Conservation (phyloP, 257 asterid species). For the Forsythia viridissima region DNA sequence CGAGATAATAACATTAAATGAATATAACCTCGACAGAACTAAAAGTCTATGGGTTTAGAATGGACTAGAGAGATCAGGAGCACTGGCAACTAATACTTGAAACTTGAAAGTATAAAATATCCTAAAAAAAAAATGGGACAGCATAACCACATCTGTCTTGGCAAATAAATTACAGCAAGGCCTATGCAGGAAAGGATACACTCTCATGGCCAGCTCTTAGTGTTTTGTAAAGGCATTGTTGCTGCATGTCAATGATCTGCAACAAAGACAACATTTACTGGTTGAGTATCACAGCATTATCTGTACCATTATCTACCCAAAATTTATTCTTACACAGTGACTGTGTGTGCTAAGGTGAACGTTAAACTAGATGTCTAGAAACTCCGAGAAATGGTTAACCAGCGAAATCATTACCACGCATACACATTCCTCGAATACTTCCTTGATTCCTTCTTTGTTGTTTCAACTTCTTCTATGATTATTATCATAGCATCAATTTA, state of each 20-base stretch:
- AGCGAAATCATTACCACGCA: neutral
- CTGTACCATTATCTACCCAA: constrained; percentile 6
- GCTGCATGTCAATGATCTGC: constrained; percentile 84
- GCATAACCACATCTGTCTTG: constrained; percentile 5
- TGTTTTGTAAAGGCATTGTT: constrained; percentile 74
- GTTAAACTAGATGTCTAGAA: neutral
- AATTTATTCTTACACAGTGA: neutral
- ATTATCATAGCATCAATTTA: no score
- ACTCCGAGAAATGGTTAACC: neutral
- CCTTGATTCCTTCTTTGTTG: neutral
- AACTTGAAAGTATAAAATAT: constrained; percentile 31
- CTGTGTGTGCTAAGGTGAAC: neutral
- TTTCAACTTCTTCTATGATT: neutral
- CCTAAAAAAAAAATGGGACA: neutral
- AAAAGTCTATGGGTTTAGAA: constrained; percentile 36
- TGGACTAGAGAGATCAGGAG: constrained; percentile 25
- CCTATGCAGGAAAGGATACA: constrained; percentile 55
- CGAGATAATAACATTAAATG: neutral
- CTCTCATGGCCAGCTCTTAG: constrained; percentile 88
- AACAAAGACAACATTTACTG: constrained; percentile 31
- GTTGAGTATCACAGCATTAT: constrained; percentile 3
- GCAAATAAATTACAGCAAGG: constrained; percentile 16
- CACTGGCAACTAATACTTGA: constrained; percentile 26
- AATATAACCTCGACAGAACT: constrained; percentile 27
- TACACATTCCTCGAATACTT: neutral